These are phyloP conservation scores for Backusella psychrophila DNA, from an alignment of 192 early-diverging fungal genomes.

Conservation along the genomic window DNA sequence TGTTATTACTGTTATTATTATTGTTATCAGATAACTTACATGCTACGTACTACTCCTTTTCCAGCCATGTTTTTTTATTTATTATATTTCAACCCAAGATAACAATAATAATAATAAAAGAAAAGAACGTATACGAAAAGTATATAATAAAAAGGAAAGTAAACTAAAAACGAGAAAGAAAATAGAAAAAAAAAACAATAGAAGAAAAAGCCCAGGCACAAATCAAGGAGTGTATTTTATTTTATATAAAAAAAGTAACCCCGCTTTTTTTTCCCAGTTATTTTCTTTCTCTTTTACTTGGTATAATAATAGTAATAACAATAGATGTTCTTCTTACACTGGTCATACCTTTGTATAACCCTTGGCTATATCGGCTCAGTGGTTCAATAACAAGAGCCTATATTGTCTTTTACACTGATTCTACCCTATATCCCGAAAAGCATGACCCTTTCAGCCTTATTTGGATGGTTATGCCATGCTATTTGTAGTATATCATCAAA, in stretches of 20 bases:
- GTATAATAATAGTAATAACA: not conserved
- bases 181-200: not conserved
- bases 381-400: too few relatives aligned
- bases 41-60: conserved; percentile 35
- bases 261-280: not conserved
- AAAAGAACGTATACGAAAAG: not conserved
- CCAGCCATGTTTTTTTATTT: conserved; percentile 19
- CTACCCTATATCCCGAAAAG: not conserved
- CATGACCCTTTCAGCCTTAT: not conserved
- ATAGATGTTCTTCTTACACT: not conserved
- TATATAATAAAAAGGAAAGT: conserved; percentile 2
- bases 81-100: not conserved
- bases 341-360: not conserved
- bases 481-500: not conserved
- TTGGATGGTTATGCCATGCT: not conserved
- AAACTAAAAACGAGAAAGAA: not conserved
- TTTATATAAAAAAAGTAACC: conserved; percentile 11
- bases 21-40: conserved; percentile 19
- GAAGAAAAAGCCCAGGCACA: not conserved
- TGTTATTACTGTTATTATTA: not conserved
- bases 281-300: not conserved
- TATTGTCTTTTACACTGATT: too few relatives aligned
- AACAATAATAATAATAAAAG: not conserved
- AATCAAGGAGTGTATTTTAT: not conserved
- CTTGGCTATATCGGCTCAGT: not conserved